Conservation (phyloP, 495 filamentous ascomycete species). For the Friedmanniomyces simplex region DNA sequence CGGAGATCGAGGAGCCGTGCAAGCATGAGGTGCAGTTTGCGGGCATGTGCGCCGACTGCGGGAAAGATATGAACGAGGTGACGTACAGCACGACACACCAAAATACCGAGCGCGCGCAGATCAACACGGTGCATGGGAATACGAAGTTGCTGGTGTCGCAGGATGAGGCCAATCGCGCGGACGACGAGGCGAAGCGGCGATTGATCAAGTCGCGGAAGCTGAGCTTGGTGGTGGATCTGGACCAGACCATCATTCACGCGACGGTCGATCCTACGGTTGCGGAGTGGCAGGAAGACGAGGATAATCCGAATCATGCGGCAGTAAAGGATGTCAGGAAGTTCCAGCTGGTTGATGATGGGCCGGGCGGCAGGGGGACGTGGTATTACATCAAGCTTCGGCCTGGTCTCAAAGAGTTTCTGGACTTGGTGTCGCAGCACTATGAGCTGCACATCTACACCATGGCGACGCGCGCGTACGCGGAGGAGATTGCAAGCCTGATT, state of each 20-base stretch:
- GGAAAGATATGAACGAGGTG: constrained; percentile 88
- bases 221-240: constrained; percentile 90
- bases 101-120: constrained; percentile 69
- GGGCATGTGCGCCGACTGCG: constrained; percentile 82
- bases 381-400: constrained; percentile 99
- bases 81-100: constrained; percentile 49
- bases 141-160: constrained; percentile 54
- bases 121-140: constrained; percentile 90
- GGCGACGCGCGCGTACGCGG: constrained; percentile 90
- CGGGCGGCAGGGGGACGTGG: constrained; percentile 62
- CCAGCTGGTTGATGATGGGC: constrained; percentile 75
- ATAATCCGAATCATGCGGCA: constrained; percentile 83
- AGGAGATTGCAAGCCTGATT: constrained; percentile 83
- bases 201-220: constrained; percentile 70
- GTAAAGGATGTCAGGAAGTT: constrained; percentile 81
- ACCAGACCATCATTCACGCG: constrained; percentile 97
- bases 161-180: constrained; percentile 65
- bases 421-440: constrained; percentile 68
- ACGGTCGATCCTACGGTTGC: constrained; percentile 93
- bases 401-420: constrained; percentile 71
- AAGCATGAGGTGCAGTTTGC: constrained; percentile 82
- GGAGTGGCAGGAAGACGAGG: constrained; percentile 83
- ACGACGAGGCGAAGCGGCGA: constrained; percentile 75
- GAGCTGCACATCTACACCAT: constrained; percentile 98
- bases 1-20: constrained; percentile 84